Base-by-base conservation (phyloP, 2,329 filamentous ascomycete species). In the Aphanocladium album region DNA sequence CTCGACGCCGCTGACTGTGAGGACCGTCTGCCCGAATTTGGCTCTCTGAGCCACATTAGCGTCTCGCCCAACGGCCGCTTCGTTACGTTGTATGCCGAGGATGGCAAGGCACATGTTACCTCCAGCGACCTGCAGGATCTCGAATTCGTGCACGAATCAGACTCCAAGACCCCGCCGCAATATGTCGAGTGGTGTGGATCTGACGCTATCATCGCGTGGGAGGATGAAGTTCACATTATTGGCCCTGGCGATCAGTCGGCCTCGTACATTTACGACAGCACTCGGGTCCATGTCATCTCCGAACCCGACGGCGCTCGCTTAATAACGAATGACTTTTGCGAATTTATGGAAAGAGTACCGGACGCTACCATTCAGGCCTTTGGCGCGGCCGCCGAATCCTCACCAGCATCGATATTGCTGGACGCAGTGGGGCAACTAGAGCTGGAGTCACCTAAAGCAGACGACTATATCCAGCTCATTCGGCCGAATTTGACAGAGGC, bases 401-500 rank as follows among this genome's bases (percentile, higher is more conserved):
- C 92, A 0, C 87, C 95, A 3, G 91, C 93, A 3, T 93, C 93
- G 0, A 91, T 98, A n/a, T 79, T 99, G 2, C 81, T 99, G 0
- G 95, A 99, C 73, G 95, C 95, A 0, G 89, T 96, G 2, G 89
- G 92, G 59, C 89, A 97, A 68, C 81, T 99, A 4, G 93, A 98
- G 68, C 87, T 90, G 64, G 92, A 96, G 71, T 98, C 93, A 0
- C 93, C 95, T 1, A 98, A 97, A 74, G 95, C 95, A 8, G 95
- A 99, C 69, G 95, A 99, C 69, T 93, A 97, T 66, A 97, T 99
- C 60, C 95, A 98, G 70, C 83, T 96, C 2, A 99, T 99, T 67
- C 85, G 91, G 47, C 82, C 90, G 0, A 92, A 89, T 67, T 83
- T 99, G 2, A 91, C 91, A 2, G 93, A 97, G 71, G 95, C 95